phyloP scores from a whole-genome alignment of 345 rosid species.

The Ceriops decandra region DNA sequence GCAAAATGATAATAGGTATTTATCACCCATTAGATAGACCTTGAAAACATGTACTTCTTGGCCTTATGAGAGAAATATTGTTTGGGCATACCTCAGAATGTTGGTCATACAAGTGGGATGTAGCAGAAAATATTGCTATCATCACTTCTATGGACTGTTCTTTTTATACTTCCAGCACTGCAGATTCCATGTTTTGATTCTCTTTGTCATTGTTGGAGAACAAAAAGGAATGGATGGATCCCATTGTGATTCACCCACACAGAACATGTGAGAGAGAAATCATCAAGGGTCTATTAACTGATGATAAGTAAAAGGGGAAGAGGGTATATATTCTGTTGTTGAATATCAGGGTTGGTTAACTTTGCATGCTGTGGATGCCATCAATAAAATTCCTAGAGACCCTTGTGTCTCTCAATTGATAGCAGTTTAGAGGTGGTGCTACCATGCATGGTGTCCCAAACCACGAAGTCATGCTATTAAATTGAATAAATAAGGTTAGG shows the following conservation, averaged over 20 bases:
- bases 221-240: not conserved
- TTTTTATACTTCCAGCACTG: not conserved
- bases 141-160: not conserved
- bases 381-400: conserved; percentile 11
- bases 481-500: conserved; percentile 85
- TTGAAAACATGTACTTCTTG: no score
- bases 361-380: conserved; percentile 9
- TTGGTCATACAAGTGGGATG: no score
- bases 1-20: conserved; percentile 52
- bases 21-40: not conserved
- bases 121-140: no score
- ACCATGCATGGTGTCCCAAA: conserved; percentile 85
- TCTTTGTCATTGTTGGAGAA: not conserved
- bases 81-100: no score
- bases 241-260: not conserved
- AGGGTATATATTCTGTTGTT: not conserved
- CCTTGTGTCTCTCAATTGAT: conserved; percentile 20
- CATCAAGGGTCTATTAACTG: no score
- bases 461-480: conserved; percentile 89
- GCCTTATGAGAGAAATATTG: not conserved
- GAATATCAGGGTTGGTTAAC: conserved; percentile 3
- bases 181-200: not conserved
- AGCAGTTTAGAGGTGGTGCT: conserved; percentile 87
- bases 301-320: no score
- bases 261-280: no score